Evolutionary conservation across 2,329 filamentous ascomycete genomes (phyloP).

Genomic region (Sclerotinia trifoliorum): DNA sequence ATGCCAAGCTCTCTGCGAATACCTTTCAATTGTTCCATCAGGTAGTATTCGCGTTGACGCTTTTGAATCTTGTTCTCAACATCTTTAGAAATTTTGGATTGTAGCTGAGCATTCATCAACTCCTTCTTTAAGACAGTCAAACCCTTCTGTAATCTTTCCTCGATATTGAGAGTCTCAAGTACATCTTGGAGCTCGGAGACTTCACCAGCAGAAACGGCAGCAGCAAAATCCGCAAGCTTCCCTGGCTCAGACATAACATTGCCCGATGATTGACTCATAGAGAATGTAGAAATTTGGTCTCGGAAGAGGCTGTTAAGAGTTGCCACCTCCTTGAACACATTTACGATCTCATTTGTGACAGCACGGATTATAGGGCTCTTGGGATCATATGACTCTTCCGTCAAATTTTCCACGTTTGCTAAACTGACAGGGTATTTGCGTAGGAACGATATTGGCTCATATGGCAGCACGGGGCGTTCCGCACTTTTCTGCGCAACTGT

Average conservation of each 20-base stretch:
- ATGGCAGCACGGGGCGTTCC: constrained; percentile 51
- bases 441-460: constrained; percentile 88
- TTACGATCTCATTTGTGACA: constrained; percentile 95
- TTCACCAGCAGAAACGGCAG: constrained; percentile 92
- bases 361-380: constrained; percentile 87
- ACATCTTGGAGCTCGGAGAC: constrained; percentile 91
- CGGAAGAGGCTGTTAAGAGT: constrained; percentile 91
- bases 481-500: constrained; percentile 58
- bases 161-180: constrained; percentile 82
- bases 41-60: constrained; percentile 94
- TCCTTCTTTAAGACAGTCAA: constrained; percentile 95
- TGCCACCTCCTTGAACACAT: constrained; percentile 97
- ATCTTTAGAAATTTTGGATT: constrained; percentile 96
- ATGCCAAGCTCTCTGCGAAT: constrained; percentile 94
- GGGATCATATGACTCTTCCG: constrained; percentile 84
- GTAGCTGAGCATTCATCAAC: constrained; percentile 94
- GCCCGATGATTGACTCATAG: constrained; percentile 89
- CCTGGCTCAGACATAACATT: constrained; percentile 94
- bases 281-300: constrained; percentile 96
- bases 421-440: constrained; percentile 89
- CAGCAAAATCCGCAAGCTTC: constrained; percentile 95
- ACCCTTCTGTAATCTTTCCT: constrained; percentile 88
- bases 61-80: constrained; percentile 98
- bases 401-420: constrained; percentile 91
- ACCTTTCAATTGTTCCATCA: constrained; percentile 99